A percentile compares a stretch with the other conserved stretches of the same genome.
Conservation (phyloP, 2,329 filamentous ascomycete genomes). For the Epichloe festucae region DNA sequence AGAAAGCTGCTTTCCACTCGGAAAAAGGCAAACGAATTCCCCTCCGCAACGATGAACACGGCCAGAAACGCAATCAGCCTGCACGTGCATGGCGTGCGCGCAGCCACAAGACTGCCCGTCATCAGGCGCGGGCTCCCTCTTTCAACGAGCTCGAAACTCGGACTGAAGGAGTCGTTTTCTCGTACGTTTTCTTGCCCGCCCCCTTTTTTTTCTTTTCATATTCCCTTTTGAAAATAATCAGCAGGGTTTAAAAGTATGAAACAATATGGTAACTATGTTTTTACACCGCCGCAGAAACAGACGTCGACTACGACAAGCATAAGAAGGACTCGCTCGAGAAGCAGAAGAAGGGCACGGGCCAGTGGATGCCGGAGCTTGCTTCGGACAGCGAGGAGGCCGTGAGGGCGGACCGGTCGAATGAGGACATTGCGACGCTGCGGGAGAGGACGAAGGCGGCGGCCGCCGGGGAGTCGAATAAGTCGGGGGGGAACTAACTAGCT, state of each 20-base stretch:
- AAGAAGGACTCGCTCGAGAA: conserved; percentile 51
- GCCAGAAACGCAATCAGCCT: not conserved
- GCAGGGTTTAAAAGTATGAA: too few species aligned
- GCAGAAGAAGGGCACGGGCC: conserved; percentile 53
- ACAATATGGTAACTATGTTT: too few species aligned
- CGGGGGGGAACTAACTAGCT: conserved; percentile 40
- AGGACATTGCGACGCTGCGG: conserved; percentile 37
- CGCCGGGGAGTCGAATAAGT: conserved; percentile 32
- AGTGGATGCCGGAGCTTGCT: conserved; percentile 69
- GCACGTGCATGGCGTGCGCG: conserved; percentile 15
- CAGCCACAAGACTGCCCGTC: conserved; percentile 10
- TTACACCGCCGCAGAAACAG: conserved; percentile 15
- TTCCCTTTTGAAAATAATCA: too few species aligned
- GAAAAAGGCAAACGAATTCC: not conserved
- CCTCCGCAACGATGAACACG: conserved; percentile 1
- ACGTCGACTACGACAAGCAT: conserved; percentile 39
- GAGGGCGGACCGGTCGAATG: conserved; percentile 45
- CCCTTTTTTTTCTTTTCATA: too few species aligned
- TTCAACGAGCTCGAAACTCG: conserved; percentile 16
- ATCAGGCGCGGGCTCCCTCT: conserved; percentile 13
- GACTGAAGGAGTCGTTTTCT: conserved; percentile 25
- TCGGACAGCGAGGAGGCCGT: conserved; percentile 69
- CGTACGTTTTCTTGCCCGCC: conserved; percentile 13
- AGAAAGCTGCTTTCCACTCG: not conserved
- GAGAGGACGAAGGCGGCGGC: conserved; percentile 43